Percentiles rank a stretch among this genome's conserved stretches.
Evolutionary conservation across 2,329 filamentous ascomycete species (phyloP).

Genomic region (Neofusicoccum ribis): DNA sequence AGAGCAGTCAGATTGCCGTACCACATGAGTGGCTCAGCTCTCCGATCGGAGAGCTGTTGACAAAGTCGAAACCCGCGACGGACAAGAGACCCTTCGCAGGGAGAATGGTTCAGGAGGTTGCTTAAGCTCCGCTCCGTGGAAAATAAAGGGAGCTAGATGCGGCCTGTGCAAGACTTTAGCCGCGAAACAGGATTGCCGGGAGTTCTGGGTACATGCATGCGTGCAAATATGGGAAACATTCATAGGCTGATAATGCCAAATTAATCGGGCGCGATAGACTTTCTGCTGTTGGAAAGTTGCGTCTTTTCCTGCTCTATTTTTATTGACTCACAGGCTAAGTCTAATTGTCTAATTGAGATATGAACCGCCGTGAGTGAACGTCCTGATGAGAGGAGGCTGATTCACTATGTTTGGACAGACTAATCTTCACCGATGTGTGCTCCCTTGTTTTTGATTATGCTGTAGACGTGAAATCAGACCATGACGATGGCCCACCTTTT

Average conservation of each 20-base stretch:
- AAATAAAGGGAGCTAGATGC: neutral
- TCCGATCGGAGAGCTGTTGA: constrained; percentile 63
- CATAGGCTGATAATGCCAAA: neutral
- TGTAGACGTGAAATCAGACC: too few species aligned
- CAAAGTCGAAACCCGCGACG: neutral
- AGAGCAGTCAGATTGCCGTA: constrained; percentile 64
- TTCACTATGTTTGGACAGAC: too few species aligned
- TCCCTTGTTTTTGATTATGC: too few species aligned
- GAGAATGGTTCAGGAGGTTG: constrained; percentile 20
- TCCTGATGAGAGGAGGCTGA: too few species aligned
- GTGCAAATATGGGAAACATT: neutral
- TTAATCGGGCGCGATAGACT: neutral
- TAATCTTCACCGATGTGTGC: too few species aligned
- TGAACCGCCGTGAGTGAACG: too few species aligned
- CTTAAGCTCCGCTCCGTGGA: neutral
- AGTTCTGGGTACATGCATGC: constrained; percentile 1
- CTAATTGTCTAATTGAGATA: neutral
- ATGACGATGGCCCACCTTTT: too few species aligned
- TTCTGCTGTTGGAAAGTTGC: neutral
- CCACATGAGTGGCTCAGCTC: constrained; percentile 67
- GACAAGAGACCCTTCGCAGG: constrained; percentile 10
- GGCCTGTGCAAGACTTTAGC: neutral
- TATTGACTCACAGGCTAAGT: neutral
- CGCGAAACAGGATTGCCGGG: neutral
- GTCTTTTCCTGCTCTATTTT: neutral